Conservation (phyloP, 148 eudicot genomes). For the Linanthus parryae region DNA sequence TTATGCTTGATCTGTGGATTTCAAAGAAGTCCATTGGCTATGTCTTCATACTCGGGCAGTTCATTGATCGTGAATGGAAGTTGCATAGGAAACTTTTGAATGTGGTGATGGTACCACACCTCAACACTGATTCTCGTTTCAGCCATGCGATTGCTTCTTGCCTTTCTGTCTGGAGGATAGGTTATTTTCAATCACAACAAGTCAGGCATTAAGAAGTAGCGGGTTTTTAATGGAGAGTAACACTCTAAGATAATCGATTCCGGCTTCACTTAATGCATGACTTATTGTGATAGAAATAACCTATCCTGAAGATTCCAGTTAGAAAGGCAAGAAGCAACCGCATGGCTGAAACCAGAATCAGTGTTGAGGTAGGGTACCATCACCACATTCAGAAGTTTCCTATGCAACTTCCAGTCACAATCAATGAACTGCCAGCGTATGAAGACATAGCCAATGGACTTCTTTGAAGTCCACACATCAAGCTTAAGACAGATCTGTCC, state of each 20-base stretch:
- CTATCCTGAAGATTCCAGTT: conserved; percentile 8
- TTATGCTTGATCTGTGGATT: too few relatives aligned
- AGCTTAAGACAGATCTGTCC: conserved; percentile 10
- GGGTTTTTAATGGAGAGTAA: conserved; percentile 5
- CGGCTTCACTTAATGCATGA: not conserved
- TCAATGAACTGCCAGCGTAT: conserved; percentile 11
- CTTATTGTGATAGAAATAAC: conserved; percentile 9
- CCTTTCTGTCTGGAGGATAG: too few relatives aligned
- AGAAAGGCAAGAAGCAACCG: conserved; percentile 8
- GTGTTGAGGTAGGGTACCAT: conserved; percentile 9
- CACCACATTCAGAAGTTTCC: conserved; percentile 8
- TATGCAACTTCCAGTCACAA: conserved; percentile 6
- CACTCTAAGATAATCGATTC: not conserved
- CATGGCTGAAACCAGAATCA: conserved; percentile 10
- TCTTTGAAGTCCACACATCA: conserved; percentile 11
- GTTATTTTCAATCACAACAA: conserved; percentile 22
- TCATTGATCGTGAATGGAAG: too few relatives aligned
- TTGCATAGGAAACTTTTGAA: too few relatives aligned
- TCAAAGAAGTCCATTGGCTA: too few relatives aligned
- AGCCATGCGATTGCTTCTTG: too few relatives aligned
- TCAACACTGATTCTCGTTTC: too few relatives aligned
- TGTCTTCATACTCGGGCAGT: too few relatives aligned
- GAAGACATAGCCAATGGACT: conserved; percentile 6
- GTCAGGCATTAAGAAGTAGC: conserved; percentile 15
- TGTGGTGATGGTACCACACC: too few relatives aligned